Evolutionary conservation across 371 early-diverging fungal species (phyloP).

Genomic region (Mucor sp.): DNA sequence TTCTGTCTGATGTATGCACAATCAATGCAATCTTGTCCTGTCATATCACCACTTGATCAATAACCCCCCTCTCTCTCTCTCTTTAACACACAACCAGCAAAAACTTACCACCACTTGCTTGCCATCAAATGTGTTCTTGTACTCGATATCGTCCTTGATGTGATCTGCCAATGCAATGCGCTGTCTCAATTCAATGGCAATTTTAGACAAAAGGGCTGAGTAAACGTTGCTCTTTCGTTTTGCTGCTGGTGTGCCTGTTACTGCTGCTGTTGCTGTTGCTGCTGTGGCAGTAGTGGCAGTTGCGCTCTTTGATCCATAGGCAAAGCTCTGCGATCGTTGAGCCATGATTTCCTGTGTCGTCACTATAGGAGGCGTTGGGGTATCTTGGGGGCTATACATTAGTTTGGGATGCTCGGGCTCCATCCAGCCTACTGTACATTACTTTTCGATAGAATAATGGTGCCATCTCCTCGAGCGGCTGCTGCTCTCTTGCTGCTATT

Average conservation of each 20-base stretch:
- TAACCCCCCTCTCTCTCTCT: background rate
- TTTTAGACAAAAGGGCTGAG: conserved; percentile 80
- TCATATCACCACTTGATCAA: background rate
- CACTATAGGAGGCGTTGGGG: conserved; percentile 10
- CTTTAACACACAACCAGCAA: background rate
- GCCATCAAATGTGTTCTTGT: conserved; percentile 82
- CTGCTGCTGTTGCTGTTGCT: background rate
- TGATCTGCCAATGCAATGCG: conserved; percentile 54
- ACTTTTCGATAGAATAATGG: background rate
- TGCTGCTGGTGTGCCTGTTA: background rate
- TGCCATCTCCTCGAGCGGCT: background rate
- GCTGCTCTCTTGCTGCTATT: background rate
- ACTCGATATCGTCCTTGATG: conserved; percentile 79
- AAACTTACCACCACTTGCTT: conserved; percentile 70
- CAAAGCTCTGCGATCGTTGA: conserved; percentile 36
- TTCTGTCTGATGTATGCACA: conserved; percentile 64
- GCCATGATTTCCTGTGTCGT: conserved; percentile 23
- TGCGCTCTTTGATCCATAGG: conserved; percentile 22
- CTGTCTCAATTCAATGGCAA: conserved; percentile 72
- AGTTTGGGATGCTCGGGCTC: background rate
- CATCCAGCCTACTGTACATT: background rate
- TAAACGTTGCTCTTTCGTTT: conserved; percentile 15
- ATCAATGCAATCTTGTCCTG: conserved; percentile 57
- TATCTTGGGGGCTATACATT: background rate
- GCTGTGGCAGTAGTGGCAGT: background rate